Base-by-base conservation (phyloP, 192 early-diverging fungal species). In the Chytriomyces sp. region DNA sequence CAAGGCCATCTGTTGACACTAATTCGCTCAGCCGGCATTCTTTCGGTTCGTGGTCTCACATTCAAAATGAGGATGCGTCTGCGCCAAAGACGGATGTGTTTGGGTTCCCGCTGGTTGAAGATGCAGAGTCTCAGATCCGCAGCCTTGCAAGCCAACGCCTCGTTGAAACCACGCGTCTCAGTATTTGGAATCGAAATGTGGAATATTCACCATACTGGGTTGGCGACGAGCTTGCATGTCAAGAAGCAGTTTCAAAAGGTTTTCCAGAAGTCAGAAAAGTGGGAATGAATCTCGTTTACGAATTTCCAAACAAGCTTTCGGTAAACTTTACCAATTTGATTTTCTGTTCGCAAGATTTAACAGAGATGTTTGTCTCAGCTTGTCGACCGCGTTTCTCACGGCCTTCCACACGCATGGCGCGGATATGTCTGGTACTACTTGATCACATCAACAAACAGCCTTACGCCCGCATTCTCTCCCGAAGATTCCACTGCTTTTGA, bases 351-450 rank as follows among this genome's bases (percentile, higher is more conserved):
- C 20, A 57, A 35, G 28, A 35, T 35, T 35, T 35, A 35, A 35
- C 0, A 35, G 2, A 35, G 0, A 53, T 57, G 53, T 1, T 26
- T 64, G 1, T 35, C 10, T 64, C 45, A 68, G 67, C 26, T 68
- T 9, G 35, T 68, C 1, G 67, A 68, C 11, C 16, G 18, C 13
- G 67, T 68, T 16, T 13, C 16, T 35, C 35, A 68, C 18, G 67
- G 67, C 2, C 11, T 68, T 68, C 67, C 67, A 11, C 67, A 68
- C 5, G 18, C 11, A 35, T 68, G 67, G 67, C 26, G 67, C 9
- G 67, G 67, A 0, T 28, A 11, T 20, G 43, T 47, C 13, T 68
- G 67, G 67, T 68, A 47, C 24, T 46, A 2, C 46, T 16, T 48
- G 16, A 68, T 68, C 16, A 46, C 67, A 46, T 45, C 67, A 2